Conservation (phyloP, 2,329 filamentous ascomycete genomes). For the Diaporthe humulicola region DNA sequence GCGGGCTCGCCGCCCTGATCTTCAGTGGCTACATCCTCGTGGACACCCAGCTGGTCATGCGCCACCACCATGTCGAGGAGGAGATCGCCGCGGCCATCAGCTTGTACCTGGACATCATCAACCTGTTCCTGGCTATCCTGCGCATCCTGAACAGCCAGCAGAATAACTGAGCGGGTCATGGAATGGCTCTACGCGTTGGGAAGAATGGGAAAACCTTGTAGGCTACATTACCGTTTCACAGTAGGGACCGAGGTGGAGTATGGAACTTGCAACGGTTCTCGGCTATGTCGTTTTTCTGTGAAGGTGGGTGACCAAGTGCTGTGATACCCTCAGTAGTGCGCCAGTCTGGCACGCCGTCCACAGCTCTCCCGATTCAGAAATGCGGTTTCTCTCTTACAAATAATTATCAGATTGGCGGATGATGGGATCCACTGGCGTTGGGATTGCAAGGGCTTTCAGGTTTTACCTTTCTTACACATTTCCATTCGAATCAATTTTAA, state of each 20-base stretch:
- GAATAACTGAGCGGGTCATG: constrained; percentile 76
- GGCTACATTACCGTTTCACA: neutral
- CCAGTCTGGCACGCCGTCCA: neutral
- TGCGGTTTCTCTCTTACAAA: neutral
- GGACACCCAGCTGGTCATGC: constrained; percentile 95
- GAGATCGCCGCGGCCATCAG: constrained; percentile 96
- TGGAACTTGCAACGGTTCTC: neutral
- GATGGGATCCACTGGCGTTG: neutral
- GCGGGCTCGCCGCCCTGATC: constrained; percentile 83
- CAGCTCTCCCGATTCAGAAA: neutral
- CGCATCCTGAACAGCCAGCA: constrained; percentile 96
- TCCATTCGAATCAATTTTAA: neutral
- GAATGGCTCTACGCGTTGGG: neutral
- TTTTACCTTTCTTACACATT: neutral
- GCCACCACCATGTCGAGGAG: constrained; percentile 97
- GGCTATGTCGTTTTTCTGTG: neutral
- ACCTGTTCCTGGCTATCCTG: constrained; percentile 95
- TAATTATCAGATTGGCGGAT: neutral
- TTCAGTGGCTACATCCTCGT: constrained; percentile 97
- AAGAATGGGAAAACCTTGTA: constrained; percentile 12
- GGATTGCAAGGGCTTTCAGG: constrained; percentile 3
- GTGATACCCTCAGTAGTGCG: neutral
- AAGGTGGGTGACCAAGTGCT: neutral
- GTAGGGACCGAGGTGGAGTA: neutral
- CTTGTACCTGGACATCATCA: constrained; percentile 95